Percentiles rank a stretch among this genome's conserved stretches.
These are phyloP conservation scores for Sporothrix inflata DNA, from an alignment of 2,329 filamentous ascomycete species.

Conservation along the genomic window DNA sequence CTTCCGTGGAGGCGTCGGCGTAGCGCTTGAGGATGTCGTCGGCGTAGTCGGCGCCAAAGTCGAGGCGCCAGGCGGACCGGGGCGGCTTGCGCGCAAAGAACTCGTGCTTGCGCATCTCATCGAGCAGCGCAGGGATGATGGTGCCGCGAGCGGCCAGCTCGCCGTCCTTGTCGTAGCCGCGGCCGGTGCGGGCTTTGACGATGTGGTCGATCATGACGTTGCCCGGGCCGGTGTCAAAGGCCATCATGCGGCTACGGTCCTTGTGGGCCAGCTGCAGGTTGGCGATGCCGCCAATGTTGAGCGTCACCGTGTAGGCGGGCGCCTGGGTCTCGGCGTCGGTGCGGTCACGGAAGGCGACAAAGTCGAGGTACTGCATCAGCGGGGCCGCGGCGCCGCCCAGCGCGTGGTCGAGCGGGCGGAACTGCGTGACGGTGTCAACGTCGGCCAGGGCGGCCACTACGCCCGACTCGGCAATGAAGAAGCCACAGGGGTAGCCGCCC, in stretches of 20 bases:
- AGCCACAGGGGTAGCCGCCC: slow-evolving; percentile 38
- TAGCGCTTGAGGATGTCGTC: slow-evolving; percentile 35
- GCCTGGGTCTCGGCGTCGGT: slow-evolving; percentile 26
- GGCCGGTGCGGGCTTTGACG: slow-evolving; percentile 36
- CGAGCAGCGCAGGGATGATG: slow-evolving; percentile 31
- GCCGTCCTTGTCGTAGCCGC: slow-evolving; percentile 38
- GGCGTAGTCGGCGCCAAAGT: slow-evolving; percentile 39
- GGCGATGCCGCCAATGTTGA: slow-evolving; percentile 42
- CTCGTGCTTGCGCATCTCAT: slow-evolving; percentile 35
- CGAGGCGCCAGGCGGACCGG: slow-evolving; percentile 37
- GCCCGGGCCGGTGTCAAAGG: slow-evolving; percentile 40
- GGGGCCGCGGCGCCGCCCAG: slow-evolving; percentile 39
- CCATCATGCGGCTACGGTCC: slow-evolving; percentile 41
- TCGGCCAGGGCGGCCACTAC: slow-evolving; percentile 40
- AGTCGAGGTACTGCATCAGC: slow-evolving; percentile 42
- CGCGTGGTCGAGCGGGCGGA: slow-evolving; percentile 40
- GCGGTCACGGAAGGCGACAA: slow-evolving; percentile 38
- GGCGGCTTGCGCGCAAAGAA: slow-evolving; percentile 39
- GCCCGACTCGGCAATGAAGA: slow-evolving; percentile 41
- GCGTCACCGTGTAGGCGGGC: slow-evolving; percentile 34
- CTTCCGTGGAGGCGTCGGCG: slow-evolving; percentile 34
- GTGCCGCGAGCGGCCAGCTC: slow-evolving; percentile 37
- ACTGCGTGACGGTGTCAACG: slow-evolving; percentile 40
- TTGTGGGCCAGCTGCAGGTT: slow-evolving; percentile 39
- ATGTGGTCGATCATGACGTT: slow-evolving; percentile 42